phyloP scores from a whole-genome alignment of 164 flowering plant genomes.

The Chimonanthus praecox region DNA sequence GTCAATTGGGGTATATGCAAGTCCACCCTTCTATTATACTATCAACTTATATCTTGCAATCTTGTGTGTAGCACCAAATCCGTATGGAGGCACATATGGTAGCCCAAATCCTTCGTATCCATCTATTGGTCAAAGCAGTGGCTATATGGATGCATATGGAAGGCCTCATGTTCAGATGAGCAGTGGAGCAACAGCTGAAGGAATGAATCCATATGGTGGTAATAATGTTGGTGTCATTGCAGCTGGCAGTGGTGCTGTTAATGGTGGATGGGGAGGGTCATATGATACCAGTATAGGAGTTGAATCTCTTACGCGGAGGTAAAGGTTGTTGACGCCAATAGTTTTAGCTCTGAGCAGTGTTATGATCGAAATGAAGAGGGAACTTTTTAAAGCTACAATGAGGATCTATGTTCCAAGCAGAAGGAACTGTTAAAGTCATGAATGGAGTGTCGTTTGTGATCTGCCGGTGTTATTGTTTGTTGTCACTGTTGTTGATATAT shows the following conservation, averaged over 20 bases:
- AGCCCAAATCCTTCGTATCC: conserved; percentile 33
- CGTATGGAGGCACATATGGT: conserved; percentile 27
- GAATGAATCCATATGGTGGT: conserved; percentile 20
- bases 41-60: too few relatives aligned
- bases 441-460: background rate
- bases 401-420: background rate
- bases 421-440: background rate
- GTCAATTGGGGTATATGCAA: too few relatives aligned
- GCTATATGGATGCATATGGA: conserved; percentile 32
- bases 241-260: background rate
- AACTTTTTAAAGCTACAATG: background rate
- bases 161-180: conserved; percentile 29
- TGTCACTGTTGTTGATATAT: too few relatives aligned
- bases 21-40: too few relatives aligned
- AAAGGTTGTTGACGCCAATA: background rate
- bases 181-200: conserved; percentile 20
- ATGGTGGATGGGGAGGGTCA: conserved; percentile 21
- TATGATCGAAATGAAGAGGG: background rate
- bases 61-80: conserved; percentile 23
- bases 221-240: conserved; percentile 12
- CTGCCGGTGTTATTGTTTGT: background rate
- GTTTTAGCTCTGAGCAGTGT: background rate
- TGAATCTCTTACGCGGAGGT: background rate
- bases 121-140: conserved; percentile 20
- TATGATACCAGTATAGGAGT: background rate